Evolutionary conservation across 2,329 filamentous ascomycete genomes (phyloP).

Genomic region (Alternaria alternata): DNA sequence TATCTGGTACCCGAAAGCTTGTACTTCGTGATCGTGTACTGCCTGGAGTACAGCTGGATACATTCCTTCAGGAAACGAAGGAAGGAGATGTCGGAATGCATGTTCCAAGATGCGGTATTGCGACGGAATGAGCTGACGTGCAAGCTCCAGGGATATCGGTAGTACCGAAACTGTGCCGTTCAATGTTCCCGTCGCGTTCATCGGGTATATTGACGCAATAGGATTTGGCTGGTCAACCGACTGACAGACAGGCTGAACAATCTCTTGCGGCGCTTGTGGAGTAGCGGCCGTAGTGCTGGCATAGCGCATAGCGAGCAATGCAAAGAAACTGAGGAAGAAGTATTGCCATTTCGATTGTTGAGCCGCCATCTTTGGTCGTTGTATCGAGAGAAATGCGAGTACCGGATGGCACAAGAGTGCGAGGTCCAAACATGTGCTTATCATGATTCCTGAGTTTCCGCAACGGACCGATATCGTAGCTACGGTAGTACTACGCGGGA

Average conservation of each 20-base stretch:
- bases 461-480: conserved; percentile 4
- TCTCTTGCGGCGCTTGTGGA: conserved; percentile 2
- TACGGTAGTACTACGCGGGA: neutral
- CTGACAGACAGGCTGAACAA: conserved; percentile 26
- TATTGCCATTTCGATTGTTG: conserved; percentile 37
- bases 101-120: conserved; percentile 60
- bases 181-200: conserved; percentile 60
- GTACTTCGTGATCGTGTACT: conserved; percentile 62
- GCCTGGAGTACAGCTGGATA: conserved; percentile 64
- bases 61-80: conserved; percentile 59
- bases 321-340: conserved; percentile 38
- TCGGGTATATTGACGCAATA: conserved; percentile 57
- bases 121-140: conserved; percentile 58
- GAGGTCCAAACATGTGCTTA: conserved; percentile 40
- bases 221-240: conserved; percentile 56
- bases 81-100: conserved; percentile 59
- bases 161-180: conserved; percentile 64
- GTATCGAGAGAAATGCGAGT: conserved; percentile 38
- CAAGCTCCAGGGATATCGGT: conserved; percentile 59
- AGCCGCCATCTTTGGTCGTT: conserved; percentile 35
- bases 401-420: conserved; percentile 44
- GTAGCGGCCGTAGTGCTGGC: conserved; percentile 24
- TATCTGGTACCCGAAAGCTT: conserved; percentile 54
- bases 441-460: conserved; percentile 25
- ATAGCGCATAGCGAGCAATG: conserved; percentile 38